Base-by-base conservation (phyloP, 2,329 filamentous ascomycete species). In the Stachybotrys echinatus region DNA sequence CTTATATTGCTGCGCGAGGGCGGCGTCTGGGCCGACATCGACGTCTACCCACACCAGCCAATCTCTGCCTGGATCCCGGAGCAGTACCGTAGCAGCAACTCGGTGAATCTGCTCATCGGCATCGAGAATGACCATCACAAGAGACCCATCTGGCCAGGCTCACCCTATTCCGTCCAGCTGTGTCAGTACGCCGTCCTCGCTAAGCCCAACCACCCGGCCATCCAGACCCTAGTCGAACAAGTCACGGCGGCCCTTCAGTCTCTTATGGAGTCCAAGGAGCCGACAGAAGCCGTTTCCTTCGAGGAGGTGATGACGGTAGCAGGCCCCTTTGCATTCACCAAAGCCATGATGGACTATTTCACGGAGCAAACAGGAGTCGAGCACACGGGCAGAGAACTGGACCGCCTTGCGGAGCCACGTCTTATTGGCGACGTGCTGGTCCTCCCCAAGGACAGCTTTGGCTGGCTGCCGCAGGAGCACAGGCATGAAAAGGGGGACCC, bases 141-240 rank as follows among this genome's bases (percentile, higher is more conserved):
- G 21, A 38, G 48, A n/a, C 61, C 58, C 49, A 65, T 64, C 38
- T 65, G 62, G 63, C 81, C 83, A 0, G 81, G 85, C 57, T 77
- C 84, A 18, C 72, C 74, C 5, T 88, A 88, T 65, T 86, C 85
- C 12, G 81, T 89, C 48, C 85, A 88, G 60, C 85, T 89, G 62
- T 88, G 85, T 59, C 86, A 89, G 59, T 89, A 87, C 80, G 87
- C 84, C 1, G 85, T 89, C 42, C 81, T 88, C 57, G 70, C 82
- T n/a, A 89, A 89, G 62, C 83, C 85, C 0, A 83, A 84, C 2
- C 85, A 89, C 57, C 85, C 85, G 1, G 76, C 87, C 18, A 73
- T 89, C 12, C 74, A 80, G 47, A 81, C 84, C 44, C 74, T 88
- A 46, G 83, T 89, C 7, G 77, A 82, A 6, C 80, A 77, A 52